Conservation (phyloP, 768 basidiomycete genomes). For the Mycena rebaudengoi region DNA sequence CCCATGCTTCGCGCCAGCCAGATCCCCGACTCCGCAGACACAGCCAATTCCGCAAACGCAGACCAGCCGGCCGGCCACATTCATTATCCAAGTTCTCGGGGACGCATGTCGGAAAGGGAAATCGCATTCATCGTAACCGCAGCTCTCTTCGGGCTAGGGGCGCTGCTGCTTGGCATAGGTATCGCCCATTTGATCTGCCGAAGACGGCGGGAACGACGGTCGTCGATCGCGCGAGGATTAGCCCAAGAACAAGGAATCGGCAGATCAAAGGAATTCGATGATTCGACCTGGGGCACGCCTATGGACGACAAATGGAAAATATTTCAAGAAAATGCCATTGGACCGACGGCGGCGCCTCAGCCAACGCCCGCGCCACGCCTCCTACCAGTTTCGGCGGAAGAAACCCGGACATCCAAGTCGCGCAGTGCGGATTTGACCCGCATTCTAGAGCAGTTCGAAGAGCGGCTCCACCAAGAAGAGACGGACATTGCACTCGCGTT, state of each 20-base stretch:
- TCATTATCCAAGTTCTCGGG: not conserved
- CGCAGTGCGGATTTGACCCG: conserved; percentile 12
- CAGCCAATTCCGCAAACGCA: not conserved
- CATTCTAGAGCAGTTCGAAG: conserved; percentile 29
- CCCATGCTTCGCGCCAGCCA: conserved; percentile 21
- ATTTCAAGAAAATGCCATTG: conserved; percentile 6
- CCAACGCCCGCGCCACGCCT: not conserved
- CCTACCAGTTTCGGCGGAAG: too few relatives aligned
- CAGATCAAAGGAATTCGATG: conserved; percentile 15
- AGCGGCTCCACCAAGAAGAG: conserved; percentile 37
- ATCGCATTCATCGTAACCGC: conserved; percentile 23
- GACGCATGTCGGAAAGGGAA: conserved; percentile 18
- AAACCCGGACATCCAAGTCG: not conserved
- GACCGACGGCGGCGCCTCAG: not conserved
- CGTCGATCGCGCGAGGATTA: not conserved
- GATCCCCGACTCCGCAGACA: not conserved
- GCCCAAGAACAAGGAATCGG: conserved; percentile 9
- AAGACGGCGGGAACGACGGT: conserved; percentile 2
- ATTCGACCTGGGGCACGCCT: conserved; percentile 20
- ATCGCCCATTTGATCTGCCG: conserved; percentile 11
- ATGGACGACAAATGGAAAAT: not conserved
- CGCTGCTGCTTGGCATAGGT: conserved; percentile 11
- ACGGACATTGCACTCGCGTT: conserved; percentile 37
- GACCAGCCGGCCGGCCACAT: too few relatives aligned
- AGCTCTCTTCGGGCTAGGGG: conserved; percentile 19